Conservation (phyloP, 257 asterid genomes). For the Plantago ovata region DNA sequence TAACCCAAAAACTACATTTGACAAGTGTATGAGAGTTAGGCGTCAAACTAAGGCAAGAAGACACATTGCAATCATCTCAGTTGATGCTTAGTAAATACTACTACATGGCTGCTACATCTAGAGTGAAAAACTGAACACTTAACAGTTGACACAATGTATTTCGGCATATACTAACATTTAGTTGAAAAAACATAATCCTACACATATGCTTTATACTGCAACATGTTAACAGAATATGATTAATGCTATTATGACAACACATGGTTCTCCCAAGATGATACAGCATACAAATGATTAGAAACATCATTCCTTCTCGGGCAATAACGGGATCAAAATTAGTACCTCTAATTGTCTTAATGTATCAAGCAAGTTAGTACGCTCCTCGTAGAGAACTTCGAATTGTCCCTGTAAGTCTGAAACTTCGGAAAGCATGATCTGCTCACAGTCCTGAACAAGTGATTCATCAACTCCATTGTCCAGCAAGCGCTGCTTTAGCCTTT, state of each 20-base stretch:
- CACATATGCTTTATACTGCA: no score
- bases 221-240: no score
- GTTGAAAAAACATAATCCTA: no score
- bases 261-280: no score
- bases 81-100: no score
- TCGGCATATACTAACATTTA: no score
- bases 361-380: slow-evolving; percentile 75
- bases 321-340: slow-evolving; percentile 8
- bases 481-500: slow-evolving; percentile 72
- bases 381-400: slow-evolving; percentile 61
- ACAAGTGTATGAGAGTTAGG: background rate
- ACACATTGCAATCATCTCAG: background rate
- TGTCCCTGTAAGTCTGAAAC: slow-evolving; percentile 80
- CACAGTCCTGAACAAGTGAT: slow-evolving; percentile 77
- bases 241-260: no score
- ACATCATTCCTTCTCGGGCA: background rate
- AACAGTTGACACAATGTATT: no score
- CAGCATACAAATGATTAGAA: background rate
- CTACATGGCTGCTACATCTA: no score
- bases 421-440: slow-evolving; percentile 84
- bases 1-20: background rate
- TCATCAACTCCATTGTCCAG: slow-evolving; percentile 73
- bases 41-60: background rate
- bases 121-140: no score
- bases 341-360: slow-evolving; percentile 89